Evolutionary conservation across 768 basidiomycete species (phyloP).

Genomic region (Xerocomus spinulosus): DNA sequence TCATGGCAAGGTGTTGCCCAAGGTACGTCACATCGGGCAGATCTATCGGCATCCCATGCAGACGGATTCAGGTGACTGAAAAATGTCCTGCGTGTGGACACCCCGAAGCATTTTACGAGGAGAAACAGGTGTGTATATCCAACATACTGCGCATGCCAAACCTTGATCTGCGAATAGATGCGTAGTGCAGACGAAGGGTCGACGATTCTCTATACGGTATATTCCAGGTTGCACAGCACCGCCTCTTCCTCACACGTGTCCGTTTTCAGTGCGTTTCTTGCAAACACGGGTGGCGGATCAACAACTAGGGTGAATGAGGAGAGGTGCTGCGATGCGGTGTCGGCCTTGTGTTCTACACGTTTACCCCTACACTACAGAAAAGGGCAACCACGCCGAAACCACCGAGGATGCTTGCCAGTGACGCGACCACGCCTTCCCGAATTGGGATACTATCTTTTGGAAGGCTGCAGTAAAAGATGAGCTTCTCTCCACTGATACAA

Average conservation of each 20-base stretch:
- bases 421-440: conserved; percentile 66
- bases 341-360: conserved; percentile 25
- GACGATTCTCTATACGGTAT: conserved; percentile 89
- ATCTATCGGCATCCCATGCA: background rate
- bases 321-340: background rate
- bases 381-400: conserved; percentile 88
- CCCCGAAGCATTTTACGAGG: conserved; percentile 81
- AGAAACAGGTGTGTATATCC: conserved; percentile 62
- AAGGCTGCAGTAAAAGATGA: conserved; percentile 46
- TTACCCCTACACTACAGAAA: conserved; percentile 43
- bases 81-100: conserved; percentile 87
- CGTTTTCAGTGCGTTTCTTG: conserved; percentile 60
- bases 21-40: conserved; percentile 39
- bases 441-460: conserved; percentile 65
- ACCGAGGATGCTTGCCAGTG: conserved; percentile 70
- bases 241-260: conserved; percentile 5
- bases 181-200: conserved; percentile 93
- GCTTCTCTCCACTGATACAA: background rate
- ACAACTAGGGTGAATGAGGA: conserved; percentile 46
- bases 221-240: conserved; percentile 27
- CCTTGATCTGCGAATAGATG: conserved; percentile 40
- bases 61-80: conserved; percentile 64
- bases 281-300: conserved; percentile 78
- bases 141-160: background rate
- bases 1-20: conserved; percentile 61